Conservation (phyloP, 306 rosid species). For the Neltuma alba region DNA sequence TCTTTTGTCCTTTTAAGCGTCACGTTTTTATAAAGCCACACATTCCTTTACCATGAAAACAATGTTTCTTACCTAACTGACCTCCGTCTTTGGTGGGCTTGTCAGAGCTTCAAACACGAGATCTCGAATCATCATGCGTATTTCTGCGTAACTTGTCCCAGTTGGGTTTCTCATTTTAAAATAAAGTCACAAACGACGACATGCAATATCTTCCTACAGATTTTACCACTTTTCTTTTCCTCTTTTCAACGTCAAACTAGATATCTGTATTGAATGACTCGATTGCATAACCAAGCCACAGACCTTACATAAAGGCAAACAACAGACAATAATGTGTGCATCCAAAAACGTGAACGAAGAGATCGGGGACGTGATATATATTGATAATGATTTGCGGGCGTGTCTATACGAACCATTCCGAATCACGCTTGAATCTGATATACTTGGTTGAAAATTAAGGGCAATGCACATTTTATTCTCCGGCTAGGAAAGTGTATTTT, state of each 20-base stretch:
- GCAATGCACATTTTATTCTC: too few species aligned
- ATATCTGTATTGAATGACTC: not conserved
- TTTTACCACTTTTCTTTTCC: not conserved
- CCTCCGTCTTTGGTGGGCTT: not conserved
- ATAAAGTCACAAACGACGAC: not conserved
- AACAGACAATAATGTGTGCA: not conserved
- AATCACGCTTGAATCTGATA: not conserved
- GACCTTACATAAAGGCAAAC: not conserved
- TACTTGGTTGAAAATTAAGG: too few species aligned
- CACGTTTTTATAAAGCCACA: not conserved
- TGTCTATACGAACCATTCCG: not conserved
- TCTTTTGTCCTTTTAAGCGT: not conserved
- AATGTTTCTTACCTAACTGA: not conserved
- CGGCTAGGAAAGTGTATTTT: too few species aligned
- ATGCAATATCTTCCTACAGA: not conserved
- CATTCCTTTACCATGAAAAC: slow-evolving; percentile 3
- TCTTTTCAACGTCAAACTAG: not conserved
- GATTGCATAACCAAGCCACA: not conserved
- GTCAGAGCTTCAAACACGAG: slow-evolving; percentile 9
- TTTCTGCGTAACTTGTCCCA: not conserved
- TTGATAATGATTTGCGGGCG: not conserved
- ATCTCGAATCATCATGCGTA: slow-evolving; percentile 6
- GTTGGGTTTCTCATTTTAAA: not conserved
- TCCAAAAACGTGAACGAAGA: not conserved
- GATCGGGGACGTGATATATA: not conserved